These are phyloP conservation scores for Apophysomyces ossiformis DNA, from an alignment of 371 early-diverging fungal species.

Conservation along the genomic window DNA sequence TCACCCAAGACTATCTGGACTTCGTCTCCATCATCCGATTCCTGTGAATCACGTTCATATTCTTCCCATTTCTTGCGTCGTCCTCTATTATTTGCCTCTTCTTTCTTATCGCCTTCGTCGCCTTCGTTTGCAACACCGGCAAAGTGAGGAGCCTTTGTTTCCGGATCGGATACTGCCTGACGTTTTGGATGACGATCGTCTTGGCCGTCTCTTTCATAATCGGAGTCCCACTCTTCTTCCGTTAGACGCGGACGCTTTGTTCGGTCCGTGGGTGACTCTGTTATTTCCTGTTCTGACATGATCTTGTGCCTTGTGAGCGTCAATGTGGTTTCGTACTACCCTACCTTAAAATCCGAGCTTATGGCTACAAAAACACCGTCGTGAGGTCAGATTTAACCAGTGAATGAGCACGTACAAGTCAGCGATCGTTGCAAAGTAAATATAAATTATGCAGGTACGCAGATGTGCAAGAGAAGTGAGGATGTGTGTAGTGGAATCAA, in stretches of 20 bases:
- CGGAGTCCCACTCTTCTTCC: conserved; percentile 45
- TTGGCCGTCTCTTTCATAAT: conserved; percentile 37
- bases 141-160: conserved; percentile 56
- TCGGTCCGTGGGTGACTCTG: conserved; percentile 47
- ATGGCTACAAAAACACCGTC: conserved; percentile 8
- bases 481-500: conserved; percentile 10
- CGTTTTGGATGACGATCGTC: conserved; percentile 54
- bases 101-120: conserved; percentile 19
- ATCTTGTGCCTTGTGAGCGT: conserved; percentile 9
- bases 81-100: conserved; percentile 10
- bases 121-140: conserved; percentile 24
- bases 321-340: not conserved
- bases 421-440: conserved; percentile 4
- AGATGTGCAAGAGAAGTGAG: conserved; percentile 13
- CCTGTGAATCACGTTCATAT: conserved; percentile 15
- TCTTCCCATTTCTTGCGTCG: conserved; percentile 33
- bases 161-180: conserved; percentile 54
- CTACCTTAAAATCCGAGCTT: conserved; percentile 3
- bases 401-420: not conserved
- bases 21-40: conserved; percentile 21
- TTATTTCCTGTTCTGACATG: conserved; percentile 22
- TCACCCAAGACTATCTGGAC: conserved; percentile 23
- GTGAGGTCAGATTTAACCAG: conserved; percentile 4
- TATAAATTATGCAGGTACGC: conserved; percentile 13
- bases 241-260: conserved; percentile 52